phyloP scores from a whole-genome alignment of 106 monocot species.

The Platanthera guangdongensis region DNA sequence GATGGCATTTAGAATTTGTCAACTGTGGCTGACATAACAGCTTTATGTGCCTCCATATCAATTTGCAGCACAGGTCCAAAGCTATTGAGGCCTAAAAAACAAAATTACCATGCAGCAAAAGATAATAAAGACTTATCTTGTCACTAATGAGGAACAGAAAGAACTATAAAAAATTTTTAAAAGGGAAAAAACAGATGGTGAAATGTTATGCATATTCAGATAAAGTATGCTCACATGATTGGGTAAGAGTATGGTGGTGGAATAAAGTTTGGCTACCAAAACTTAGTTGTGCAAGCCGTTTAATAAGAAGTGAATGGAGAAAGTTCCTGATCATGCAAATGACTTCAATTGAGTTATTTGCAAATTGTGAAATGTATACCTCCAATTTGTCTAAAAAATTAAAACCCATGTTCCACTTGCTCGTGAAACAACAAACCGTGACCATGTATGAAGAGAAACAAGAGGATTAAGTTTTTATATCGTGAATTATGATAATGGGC shows the following conservation, averaged over 20 bases:
- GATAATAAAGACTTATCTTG: neutral
- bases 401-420: neutral
- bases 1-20: constrained; percentile 9
- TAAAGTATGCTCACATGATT: neutral
- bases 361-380: neutral
- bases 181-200: neutral
- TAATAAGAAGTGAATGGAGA: neutral
- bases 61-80: constrained; percentile 33
- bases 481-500: neutral
- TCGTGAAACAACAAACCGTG: neutral
- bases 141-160: neutral
- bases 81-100: constrained; percentile 34
- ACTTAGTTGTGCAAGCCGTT: neutral
- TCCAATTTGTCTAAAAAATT: neutral
- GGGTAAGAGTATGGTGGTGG: neutral
- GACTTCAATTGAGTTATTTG: neutral
- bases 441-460: neutral
- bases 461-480: neutral
- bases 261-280: neutral
- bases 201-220: neutral
- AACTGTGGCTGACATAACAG: constrained; percentile 11
- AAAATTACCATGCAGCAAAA: neutral
- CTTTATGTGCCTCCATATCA: constrained; percentile 30
- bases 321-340: neutral
- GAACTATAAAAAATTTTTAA: too few species aligned